phyloP scores from a whole-genome alignment of 495 filamentous ascomycete genomes.

The Lophiotrema nucula region DNA sequence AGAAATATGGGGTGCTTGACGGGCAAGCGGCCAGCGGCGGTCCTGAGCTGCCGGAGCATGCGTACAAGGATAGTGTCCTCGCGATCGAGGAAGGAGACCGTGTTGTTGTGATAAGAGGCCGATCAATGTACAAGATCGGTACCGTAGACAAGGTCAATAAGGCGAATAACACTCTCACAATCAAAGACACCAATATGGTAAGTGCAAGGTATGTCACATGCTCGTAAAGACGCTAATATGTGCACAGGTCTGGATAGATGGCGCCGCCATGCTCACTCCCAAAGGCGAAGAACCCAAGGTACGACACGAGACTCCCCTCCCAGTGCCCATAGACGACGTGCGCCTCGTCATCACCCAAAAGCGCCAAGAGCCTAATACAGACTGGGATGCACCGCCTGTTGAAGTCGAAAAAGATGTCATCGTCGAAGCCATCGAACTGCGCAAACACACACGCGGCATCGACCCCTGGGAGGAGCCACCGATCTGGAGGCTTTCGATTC shows the following conservation, averaged over 20 bases:
- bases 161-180: constrained; percentile 54
- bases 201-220: no score
- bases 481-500: not conserved
- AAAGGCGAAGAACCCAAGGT: no score
- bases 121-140: constrained; percentile 79
- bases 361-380: not conserved
- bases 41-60: constrained; percentile 26
- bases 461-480: not conserved
- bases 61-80: constrained; percentile 15
- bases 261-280: no score
- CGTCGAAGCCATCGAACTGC: constrained; percentile 62
- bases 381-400: no score
- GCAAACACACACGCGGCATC: constrained; percentile 48
- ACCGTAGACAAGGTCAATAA: constrained; percentile 58
- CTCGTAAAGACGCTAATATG: no score
- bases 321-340: constrained; percentile 8
- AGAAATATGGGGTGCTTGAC: constrained; percentile 46
- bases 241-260: no score
- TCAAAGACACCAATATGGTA: constrained; percentile 70
- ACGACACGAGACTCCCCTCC: no score
- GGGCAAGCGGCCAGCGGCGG: constrained; percentile 35
- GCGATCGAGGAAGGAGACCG: constrained; percentile 65
- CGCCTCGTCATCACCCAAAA: constrained; percentile 12
- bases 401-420: no score
- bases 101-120: constrained; percentile 72